Percentiles rank a stretch among this genome's conserved stretches.
These are phyloP conservation scores for Pseudogymnoascus sp. DNA, from an alignment of 2,329 filamentous ascomycete species.

Conservation along the genomic window DNA sequence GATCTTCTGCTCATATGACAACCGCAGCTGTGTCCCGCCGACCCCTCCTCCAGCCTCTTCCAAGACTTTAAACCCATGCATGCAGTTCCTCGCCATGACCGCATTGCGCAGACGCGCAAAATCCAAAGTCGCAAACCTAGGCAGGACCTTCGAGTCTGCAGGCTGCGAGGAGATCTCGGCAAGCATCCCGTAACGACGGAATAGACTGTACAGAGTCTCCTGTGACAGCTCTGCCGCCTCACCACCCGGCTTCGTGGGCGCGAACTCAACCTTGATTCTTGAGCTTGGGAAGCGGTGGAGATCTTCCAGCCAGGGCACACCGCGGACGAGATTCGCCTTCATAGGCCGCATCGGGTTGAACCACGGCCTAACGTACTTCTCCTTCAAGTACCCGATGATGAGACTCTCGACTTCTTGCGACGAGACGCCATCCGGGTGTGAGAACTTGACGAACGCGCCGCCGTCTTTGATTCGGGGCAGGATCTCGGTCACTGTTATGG, in stretches of 20 bases:
- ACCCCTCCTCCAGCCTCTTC: conserved; percentile 67
- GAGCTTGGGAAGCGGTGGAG: conserved; percentile 71
- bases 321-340: conserved; percentile 63
- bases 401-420: conserved; percentile 49
- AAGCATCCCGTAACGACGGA: conserved; percentile 85
- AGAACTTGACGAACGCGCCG: conserved; percentile 86
- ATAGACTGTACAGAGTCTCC: conserved; percentile 78
- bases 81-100: conserved; percentile 83
- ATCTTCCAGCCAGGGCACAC: conserved; percentile 90
- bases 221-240: conserved; percentile 72
- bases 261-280: conserved; percentile 75
- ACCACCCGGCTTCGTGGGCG: conserved; percentile 61
- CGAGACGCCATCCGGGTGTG: conserved; percentile 36
- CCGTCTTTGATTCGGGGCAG: conserved; percentile 83
- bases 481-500: conserved; percentile 69
- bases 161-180: conserved; percentile 75
- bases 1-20: conserved; percentile 74
- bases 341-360: conserved; percentile 75
- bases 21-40: conserved; percentile 63
- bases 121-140: conserved; percentile 71
- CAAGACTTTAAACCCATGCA: conserved; percentile 71
- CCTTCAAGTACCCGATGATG: conserved; percentile 53
- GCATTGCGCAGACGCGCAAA: conserved; percentile 66
- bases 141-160: conserved; percentile 75
- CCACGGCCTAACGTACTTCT: conserved; percentile 74